Evolutionary conservation across 345 rosid species (phyloP).

Genomic region (Citrus reticulata): DNA sequence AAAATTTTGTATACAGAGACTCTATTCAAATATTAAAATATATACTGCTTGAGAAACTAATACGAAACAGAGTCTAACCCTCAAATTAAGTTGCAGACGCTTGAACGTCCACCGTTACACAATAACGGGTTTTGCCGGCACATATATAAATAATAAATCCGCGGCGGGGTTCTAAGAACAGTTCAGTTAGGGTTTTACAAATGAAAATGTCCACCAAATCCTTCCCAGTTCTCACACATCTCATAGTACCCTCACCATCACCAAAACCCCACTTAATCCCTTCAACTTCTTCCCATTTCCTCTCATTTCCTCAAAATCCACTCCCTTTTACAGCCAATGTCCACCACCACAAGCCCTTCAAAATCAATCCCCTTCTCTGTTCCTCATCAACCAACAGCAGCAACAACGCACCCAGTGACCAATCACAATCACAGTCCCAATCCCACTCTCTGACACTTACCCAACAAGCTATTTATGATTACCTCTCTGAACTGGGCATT

Average conservation of each 20-base stretch:
- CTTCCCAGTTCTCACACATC: constrained; percentile 16
- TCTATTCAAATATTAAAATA: too few relatives aligned
- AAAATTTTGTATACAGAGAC: too few relatives aligned
- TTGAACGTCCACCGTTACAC: too few relatives aligned
- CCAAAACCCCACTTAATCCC: neutral
- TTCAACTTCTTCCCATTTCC: constrained; percentile 2
- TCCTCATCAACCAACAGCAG: neutral
- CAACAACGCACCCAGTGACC: constrained; percentile 4
- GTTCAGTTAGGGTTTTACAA: neutral
- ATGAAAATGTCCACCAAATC: constrained; percentile 22
- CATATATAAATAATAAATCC: neutral
- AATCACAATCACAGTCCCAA: constrained; percentile 17
- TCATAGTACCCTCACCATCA: constrained; percentile 8
- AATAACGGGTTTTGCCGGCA: too few relatives aligned
- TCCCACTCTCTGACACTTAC: constrained; percentile 32
- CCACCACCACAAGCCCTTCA: neutral
- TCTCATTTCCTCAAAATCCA: constrained; percentile 1
- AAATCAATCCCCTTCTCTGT: neutral
- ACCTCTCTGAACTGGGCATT: constrained; percentile 51
- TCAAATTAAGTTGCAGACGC: too few relatives aligned
- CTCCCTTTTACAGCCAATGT: neutral
- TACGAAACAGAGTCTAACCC: too few relatives aligned
- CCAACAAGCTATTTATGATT: constrained; percentile 43
- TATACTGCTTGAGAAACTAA: too few relatives aligned
- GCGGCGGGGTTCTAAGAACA: neutral